Evolutionary conservation across 1,139 yeast species (phyloP), one percentile per base, ranked within the genome.

Genomic region (Sugiyamaella neomexicana): DNA sequence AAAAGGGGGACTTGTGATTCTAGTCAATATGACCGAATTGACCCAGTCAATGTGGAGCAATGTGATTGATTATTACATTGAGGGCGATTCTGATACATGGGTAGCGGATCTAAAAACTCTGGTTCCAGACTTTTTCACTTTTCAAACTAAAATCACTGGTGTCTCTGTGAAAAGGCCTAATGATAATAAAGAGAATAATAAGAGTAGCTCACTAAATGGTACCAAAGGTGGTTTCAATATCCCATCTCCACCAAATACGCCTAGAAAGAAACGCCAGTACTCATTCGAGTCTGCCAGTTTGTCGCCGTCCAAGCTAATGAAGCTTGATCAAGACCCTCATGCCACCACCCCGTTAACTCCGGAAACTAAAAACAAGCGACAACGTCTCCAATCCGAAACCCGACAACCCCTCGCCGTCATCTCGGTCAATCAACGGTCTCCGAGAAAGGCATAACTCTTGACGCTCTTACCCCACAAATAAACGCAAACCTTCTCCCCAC

Each of bases 61-160:
- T 37, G 72, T 73, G 52, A 77, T 86, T 46, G 93, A 86, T 65
- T 87, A 82, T 64, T 93, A 91, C 74, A 77, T 91, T 5, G 72
- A 82, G 53, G 74, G 85, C 50, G 97, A 89, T 67, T 88, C 97
- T 67, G 98, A 91, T 68, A 78, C 77, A 38, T 91, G 95, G 82
- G 85, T 90, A 17, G 70, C 72, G 17, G 72, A 76, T 32, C 71
- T 87, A 52, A 77, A 77, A 60, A 57, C 57, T 20, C 79, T 80
- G 43, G 70, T 81, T 7, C 90, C 91, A 0, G 80, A 75, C 61
- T 75, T 83, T 62, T 83, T 83, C 70, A 72, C 75, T 62, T 75
- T 80, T 15, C 86, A 82, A 67, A 77, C 78, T 56, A 80, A 78
- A 62, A 67, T 75, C 40, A 34, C 37, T 29, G 48, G 38, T 36